Base-by-base conservation (phyloP, 2,329 filamentous ascomycete genomes). In the Arthroderma uncinatum region DNA sequence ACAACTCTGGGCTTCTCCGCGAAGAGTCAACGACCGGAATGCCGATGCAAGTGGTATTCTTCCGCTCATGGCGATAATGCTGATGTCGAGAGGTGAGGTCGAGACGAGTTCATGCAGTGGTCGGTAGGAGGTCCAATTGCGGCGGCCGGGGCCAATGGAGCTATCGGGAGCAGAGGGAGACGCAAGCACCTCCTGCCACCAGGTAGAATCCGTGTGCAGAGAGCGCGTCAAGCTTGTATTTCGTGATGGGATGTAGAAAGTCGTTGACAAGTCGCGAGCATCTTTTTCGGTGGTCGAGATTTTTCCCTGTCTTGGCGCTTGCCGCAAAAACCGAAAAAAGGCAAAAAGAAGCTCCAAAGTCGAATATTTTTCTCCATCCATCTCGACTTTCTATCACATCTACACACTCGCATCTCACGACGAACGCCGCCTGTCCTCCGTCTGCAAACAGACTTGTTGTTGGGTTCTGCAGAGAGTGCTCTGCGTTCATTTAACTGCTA, bases 251-350 rank as follows among this genome's bases (percentile, higher is more conserved):
- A 21, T 12, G 40, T 2, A 12, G 14, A 30, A 28, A 16, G n/a
- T n/a, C 44, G 44, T 30, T 21, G 44, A 28, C 44, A 8, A n/a
- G 21, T 28, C 23, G 16, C 28, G 12, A 9, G n/a, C n/a, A 7
- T 48, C 42, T 16, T 47, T 47, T 47, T 50, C 14, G 34, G 2
- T 37, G 34, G 10, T 37, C 34, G 34, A 37, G 34, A 37, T 37
- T 48, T 48, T 14, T 50, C 47, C 28, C 25, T 14, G 8, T 19
- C 47, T 50, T 50, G 47, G 47, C 47, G 47, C 28, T 48, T 48
- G 44, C 28, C 34, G 34, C 34, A 37, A 50, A 50, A 50, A 33
- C 47, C 47, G 21, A 50, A 50, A 50, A n/a, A 50, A 50, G 47
- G 47, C 47, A 50, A 50, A 50, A 50, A 33, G 37, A 37, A 37